Evolutionary conservation across 495 filamentous ascomycete species (phyloP).

Genomic region (Xylaria scruposa): DNA sequence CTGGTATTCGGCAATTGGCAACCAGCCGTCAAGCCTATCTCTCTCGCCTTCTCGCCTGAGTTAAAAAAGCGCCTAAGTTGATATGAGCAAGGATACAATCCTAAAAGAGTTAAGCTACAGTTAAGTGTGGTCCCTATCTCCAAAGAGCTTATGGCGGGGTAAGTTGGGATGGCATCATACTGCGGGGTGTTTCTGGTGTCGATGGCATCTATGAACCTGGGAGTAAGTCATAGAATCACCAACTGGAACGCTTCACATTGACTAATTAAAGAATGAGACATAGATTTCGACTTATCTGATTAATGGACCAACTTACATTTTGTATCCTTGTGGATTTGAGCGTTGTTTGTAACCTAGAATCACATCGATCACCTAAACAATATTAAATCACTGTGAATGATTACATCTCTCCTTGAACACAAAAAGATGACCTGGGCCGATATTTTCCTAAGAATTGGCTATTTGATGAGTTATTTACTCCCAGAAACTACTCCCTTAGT

Average conservation of each 20-base stretch:
- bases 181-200: constrained; percentile 2
- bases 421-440: neutral
- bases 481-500: constrained; percentile 23
- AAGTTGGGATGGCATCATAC: constrained; percentile 17
- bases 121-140: neutral
- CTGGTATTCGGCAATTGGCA: neutral
- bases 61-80: neutral
- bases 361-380: neutral
- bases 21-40: neutral
- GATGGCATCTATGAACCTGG: neutral
- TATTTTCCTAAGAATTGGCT: constrained; percentile 15
- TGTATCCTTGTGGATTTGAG: neutral
- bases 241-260: neutral
- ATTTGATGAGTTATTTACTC: constrained; percentile 23
- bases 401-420: neutral
- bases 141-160: constrained; percentile 18
- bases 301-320: neutral
- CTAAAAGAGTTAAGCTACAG: neutral
- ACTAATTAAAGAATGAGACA: neutral
- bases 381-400: neutral
- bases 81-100: neutral
- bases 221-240: neutral
- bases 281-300: neutral
- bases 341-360: neutral
- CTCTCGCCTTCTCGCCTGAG: neutral